Evolutionary conservation across 1,284 basidiomycete genomes (phyloP), one percentile per base, ranked within the genome.

Genomic region (Uromyces viciae-fabae): DNA sequence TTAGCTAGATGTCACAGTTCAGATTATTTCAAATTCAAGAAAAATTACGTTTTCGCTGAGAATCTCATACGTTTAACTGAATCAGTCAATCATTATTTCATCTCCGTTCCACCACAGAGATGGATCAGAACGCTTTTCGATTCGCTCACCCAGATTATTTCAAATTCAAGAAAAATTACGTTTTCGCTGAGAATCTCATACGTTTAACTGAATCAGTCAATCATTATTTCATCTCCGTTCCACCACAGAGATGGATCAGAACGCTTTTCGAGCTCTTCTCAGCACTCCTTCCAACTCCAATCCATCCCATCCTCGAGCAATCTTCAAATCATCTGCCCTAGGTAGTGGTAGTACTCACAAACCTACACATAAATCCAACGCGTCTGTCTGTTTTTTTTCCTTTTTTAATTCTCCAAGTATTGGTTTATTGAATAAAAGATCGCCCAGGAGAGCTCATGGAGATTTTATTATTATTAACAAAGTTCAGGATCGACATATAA

Each of bases 41-140:
- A n/a, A n/a, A n/a, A n/a, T n/a, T n/a, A n/a, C n/a, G n/a, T n/a
- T n/a, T n/a, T n/a, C n/a, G n/a, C n/a, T n/a, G n/a, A n/a, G n/a
- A n/a, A n/a, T n/a, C n/a, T n/a, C n/a, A n/a, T n/a, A n/a, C n/a
- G n/a, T n/a, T n/a, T n/a, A n/a, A n/a, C n/a, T n/a, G n/a, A n/a
- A n/a, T n/a, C n/a, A n/a, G n/a, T n/a, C n/a, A n/a, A n/a, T n/a
- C n/a, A n/a, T n/a, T n/a, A n/a, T n/a, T n/a, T n/a, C n/a, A n/a
- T n/a, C n/a, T 60, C 33, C 62, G 9, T 38, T n/a, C n/a, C n/a
- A n/a, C n/a, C n/a, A n/a, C 68, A 68, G 14, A 8, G 31, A 80
- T 80, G 78, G 78, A 80, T 38, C 78, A 80, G 42, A 43, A 80
- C 43, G 78, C 78, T 25, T 80, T 80, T 74, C 78, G 78, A n/a